Base-by-base conservation (phyloP, 495 filamentous ascomycete genomes). In the Neurospora sp. region DNA sequence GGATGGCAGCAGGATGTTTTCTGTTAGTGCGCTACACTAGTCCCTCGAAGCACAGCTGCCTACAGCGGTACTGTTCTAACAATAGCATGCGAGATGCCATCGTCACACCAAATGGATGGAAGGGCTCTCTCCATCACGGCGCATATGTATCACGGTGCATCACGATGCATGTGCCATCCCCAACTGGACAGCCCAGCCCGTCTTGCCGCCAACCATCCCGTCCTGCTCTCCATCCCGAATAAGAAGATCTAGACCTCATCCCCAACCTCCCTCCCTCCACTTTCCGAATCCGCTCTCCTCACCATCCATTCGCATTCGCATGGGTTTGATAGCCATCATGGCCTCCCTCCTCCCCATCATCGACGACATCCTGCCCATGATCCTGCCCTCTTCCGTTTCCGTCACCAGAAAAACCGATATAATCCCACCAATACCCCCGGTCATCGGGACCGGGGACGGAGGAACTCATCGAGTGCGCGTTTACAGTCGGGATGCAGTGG, bases 401-500 rank as follows among this genome's bases (percentile, higher is more conserved):
- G 79, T 88, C 62, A 84, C 83, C 8, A 84, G 78, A 70, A 78
- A 82, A 5, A 73, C 76, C 66, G 83, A 87, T 3, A 80, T 88
- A 39, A 74, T 82, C 48, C 80, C 82, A 31, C 71, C 75, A 16
- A 35, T 62, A 62, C 9, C 69, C 72, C 3, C 79, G 77, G 5
- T 84, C 85, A 39, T 62, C 7, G 38, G n/a, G n/a, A n/a, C n/a
- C n/a, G n/a, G n/a, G n/a, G 38, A 48, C n/a, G 70, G 71, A 62
- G 59, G 42, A 70, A 66, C 7, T 70, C 76, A 75, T 73, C 86
- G 81, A 44, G 84, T 85, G 39, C 84, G 85, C 48, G 88, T 90
- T 81, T 81, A 87, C 46, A 80, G 85, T 27, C 82, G 88, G 73
- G 85, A 87, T 54, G 89, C 90, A 37, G 85, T 92, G 69, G 83